Evolutionary conservation across 2,329 filamentous ascomycete species (phyloP).

Genomic region (Xylaria sp.): DNA sequence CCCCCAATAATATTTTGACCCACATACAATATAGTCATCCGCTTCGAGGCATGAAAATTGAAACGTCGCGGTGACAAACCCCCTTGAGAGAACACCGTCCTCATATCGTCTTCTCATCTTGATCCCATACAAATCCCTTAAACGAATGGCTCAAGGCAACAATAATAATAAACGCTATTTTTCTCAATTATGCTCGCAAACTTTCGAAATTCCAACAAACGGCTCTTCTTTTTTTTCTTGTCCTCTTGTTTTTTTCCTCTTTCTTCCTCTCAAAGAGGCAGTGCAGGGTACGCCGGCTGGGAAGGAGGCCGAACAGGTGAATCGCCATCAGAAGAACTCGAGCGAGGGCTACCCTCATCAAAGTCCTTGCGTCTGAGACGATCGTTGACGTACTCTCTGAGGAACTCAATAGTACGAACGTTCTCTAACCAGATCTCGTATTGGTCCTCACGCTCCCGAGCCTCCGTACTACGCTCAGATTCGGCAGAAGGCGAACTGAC

Average conservation of each 20-base stretch:
- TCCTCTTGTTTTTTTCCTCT: background rate
- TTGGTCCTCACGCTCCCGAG: slow-evolving; percentile 64
- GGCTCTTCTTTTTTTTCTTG: background rate
- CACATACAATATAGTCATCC: background rate
- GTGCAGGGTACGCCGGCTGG: slow-evolving; percentile 52
- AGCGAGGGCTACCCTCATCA: slow-evolving; percentile 50
- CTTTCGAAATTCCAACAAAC: background rate
- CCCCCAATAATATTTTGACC: background rate
- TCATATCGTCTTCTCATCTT: slow-evolving; percentile 15
- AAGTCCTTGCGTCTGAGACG: slow-evolving; percentile 69
- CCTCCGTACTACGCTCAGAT: slow-evolving; percentile 60
- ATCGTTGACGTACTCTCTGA: slow-evolving; percentile 67
- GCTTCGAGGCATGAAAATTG: background rate
- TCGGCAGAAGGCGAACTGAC: slow-evolving; percentile 66
- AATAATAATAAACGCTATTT: slow-evolving; percentile 14
- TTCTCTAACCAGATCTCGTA: slow-evolving; percentile 75
- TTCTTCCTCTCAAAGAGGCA: slow-evolving; percentile 41
- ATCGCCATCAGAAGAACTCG: slow-evolving; percentile 50
- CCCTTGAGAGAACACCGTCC: background rate
- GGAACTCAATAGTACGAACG: slow-evolving; percentile 71
- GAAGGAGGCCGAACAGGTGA: slow-evolving; percentile 46
- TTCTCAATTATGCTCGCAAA: background rate
- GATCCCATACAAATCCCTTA: background rate
- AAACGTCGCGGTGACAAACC: no score
- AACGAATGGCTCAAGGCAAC: slow-evolving; percentile 1